phyloP scores from a whole-genome alignment of 805 yeast genomes.

The Hanseniaspora nectarophila region DNA sequence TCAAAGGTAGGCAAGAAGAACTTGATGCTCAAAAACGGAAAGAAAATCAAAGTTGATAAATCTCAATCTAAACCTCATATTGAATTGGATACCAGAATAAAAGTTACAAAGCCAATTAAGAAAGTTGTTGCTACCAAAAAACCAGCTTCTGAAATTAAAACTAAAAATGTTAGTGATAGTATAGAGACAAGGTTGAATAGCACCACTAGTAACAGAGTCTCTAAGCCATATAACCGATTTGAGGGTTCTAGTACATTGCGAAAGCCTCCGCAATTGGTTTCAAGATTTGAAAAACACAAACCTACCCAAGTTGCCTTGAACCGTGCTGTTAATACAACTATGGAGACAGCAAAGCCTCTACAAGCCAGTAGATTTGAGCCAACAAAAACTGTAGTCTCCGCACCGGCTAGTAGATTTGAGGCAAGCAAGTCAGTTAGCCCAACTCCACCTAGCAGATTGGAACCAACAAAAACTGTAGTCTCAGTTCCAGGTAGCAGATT shows the following conservation, averaged over 20 bases:
- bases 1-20: not conserved
- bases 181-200: not conserved
- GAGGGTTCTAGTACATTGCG: not conserved
- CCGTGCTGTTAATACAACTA: not conserved
- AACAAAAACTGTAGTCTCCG: not conserved
- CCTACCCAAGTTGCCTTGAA: not conserved
- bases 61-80: not conserved
- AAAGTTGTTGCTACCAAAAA: not conserved
- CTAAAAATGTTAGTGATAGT: no score
- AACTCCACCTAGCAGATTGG: not conserved
- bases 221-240: not conserved
- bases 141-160: not conserved
- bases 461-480: not conserved
- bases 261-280: not conserved
- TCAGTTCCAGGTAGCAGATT: not conserved
- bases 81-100: not conserved
- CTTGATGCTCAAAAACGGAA: not conserved
- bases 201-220: not conserved
- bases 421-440: not conserved
- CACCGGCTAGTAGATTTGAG: not conserved
- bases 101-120: not conserved
- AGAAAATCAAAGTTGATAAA: not conserved
- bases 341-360: not conserved
- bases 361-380: not conserved
- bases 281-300: not conserved